Evolutionary conservation across 225 moss, liverwort and hornwort species (phyloP), one percentile per base, ranked within the genome.

Genomic region (Physcomitrium patens): DNA sequence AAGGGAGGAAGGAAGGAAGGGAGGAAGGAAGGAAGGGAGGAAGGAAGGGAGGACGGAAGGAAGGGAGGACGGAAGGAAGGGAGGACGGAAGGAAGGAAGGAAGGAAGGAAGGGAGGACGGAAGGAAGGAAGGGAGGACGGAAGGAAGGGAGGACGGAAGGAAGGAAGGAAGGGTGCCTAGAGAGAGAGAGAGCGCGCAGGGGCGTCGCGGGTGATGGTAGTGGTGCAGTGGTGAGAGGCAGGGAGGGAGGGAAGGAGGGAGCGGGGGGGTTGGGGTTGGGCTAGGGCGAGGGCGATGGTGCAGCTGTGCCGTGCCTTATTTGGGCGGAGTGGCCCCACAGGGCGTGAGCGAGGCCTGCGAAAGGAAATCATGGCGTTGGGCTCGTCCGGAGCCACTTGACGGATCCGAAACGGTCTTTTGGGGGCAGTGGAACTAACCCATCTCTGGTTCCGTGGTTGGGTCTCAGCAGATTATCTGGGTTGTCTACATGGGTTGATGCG

Each of bases 291-390:
- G 46, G 8, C 24, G 24, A 74, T 28, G 65, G 46, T 20, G 49
- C 37, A 23, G 49, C 72, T 50, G 72, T 48, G 19, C 10, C 53
- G n/a, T 12, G 68, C 49, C 50, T 59, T 68, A 76, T 76, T 60
- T 76, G 31, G 49, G 22, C 37, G 31, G 31, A 16, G 17, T 60
- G 76, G 60, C 26, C 57, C 75, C 75, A 66, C 75, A 48, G 22
- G 22, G 59, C 24, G 9, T 3, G 14, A 61, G 1, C 0, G 37
- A 15, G 0, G 10, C 49, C 22, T 3, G 46, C 14, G 49, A 50
- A 68, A 76, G 58, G 28, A 20, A 31, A 20, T 48, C 43, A 41
- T 42, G 41, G 15, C 9, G 27, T 14, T n/a, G 1, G 24, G 2
- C 5, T 1, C 16, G 9, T 1, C 11, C 24, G 54, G 74, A 54